These are phyloP conservation scores for Pythium apleroticum DNA, from an alignment of 352 stramenopile species.

Conservation along the genomic window DNA sequence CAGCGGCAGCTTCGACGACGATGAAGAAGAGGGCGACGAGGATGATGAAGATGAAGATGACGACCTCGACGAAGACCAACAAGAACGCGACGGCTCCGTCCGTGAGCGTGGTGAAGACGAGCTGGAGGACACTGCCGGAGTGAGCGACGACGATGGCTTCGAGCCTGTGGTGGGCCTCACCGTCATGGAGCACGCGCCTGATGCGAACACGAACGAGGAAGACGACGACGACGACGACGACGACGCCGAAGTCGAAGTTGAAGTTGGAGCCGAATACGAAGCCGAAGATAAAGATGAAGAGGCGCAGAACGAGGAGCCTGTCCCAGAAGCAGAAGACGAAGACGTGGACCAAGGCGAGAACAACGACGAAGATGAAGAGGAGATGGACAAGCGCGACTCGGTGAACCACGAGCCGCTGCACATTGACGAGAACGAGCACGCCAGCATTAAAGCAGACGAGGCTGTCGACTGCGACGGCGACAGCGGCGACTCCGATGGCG, in stretches of 20 bases:
- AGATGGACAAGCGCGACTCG: neutral
- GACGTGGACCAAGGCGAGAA: neutral
- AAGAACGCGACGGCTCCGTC: too few species aligned
- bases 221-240: neutral
- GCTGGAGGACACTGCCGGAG: too few species aligned
- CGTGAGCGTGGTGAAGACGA: too few species aligned
- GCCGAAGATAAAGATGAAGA: neutral
- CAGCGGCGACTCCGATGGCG: too few species aligned
- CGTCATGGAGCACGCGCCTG: neutral
- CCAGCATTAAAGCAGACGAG: neutral
- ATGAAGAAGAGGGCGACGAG: neutral
- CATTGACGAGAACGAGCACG: neutral
- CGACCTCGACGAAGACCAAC: neutral
- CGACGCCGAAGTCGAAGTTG: neutral
- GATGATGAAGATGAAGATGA: neutral
- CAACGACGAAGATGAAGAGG: neutral
- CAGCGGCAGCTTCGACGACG: constrained; percentile 1
- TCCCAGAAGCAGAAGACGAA: neutral
- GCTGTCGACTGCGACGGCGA: neutral
- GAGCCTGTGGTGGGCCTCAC: neutral
- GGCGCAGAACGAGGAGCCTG: neutral
- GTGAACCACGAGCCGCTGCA: neutral
- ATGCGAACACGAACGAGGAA: neutral
- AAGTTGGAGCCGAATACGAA: neutral
- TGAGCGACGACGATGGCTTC: neutral